Base-by-base conservation (phyloP, 2,329 filamentous ascomycete genomes). In the Colletotrichum tropicicola region DNA sequence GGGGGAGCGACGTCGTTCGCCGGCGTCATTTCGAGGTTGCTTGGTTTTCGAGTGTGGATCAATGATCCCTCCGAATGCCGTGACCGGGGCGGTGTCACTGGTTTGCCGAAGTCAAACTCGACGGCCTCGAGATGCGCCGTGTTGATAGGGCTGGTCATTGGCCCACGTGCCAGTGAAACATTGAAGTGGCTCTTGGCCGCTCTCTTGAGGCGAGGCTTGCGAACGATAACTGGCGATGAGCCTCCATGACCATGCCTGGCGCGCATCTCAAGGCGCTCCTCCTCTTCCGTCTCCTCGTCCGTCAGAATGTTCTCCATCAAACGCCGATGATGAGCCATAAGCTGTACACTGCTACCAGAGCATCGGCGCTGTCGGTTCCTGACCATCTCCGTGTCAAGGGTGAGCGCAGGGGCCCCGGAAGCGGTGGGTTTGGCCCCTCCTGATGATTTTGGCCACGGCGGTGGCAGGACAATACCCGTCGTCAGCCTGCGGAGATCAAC, bases 401-500 rank as follows among this genome's bases (percentile, higher is more conserved):
- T 65, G 1, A 64, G 39, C 5, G 68, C 68, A 4, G 69, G 72
- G 13, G 67, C 64, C 1, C 68, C 69, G 67, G 54, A 12, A 48
- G 64, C 13, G 68, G 60, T n/a, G 54, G 70, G 53, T 71, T 71
- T 51, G 5, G 45, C 6, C 13, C 28, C 32, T 12, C 43, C 52
- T 66, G 59, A 41, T 67, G 66, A 77, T 66, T 25, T 73, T 71
- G 15, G 75, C 73, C 30, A 76, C 61, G 32, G 70, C 64, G 17
- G 73, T 58, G 52, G 67, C 23, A 59, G 19, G 7, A 55, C 55
- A 10, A 73, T 73, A 13, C 73, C 75, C 30, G 79, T 75, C 10
- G 72, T 75, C 48, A 87, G 74, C 17, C 82, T 79, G 8, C 88
- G 81, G 32, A 91, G 73, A 66, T 91, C 84, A 9, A 87, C 83